These are phyloP conservation scores for Kuraishia capsulata DNA, from an alignment of 805 yeast species.

Conservation along the genomic window DNA sequence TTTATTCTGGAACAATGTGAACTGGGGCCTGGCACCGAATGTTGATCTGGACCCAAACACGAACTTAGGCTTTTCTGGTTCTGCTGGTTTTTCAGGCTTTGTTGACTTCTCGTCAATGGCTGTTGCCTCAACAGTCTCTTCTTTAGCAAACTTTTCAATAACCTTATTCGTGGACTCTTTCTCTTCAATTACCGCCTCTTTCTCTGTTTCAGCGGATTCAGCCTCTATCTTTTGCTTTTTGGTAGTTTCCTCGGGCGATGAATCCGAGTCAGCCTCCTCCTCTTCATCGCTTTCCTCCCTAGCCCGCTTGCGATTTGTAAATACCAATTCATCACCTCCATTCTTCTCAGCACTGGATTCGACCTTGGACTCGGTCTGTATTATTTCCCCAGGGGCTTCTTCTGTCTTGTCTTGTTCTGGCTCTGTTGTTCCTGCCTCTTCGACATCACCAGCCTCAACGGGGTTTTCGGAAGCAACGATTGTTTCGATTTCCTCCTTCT, in stretches of 20 bases:
- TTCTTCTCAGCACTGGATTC: no score
- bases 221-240: constrained; percentile 1
- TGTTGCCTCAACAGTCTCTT: constrained; percentile 3
- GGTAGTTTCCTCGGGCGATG: constrained; percentile 6
- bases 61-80: constrained; percentile 30
- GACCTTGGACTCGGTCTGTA: no score
- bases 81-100: not conserved
- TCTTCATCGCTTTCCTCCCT: constrained; percentile 5
- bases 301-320: constrained; percentile 5
- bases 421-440: not conserved
- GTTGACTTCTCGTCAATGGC: constrained; percentile 2
- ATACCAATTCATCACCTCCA: no score
- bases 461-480: no score
- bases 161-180: no score
- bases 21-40: constrained; percentile 36
- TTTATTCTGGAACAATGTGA: constrained; percentile 19
- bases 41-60: constrained; percentile 47
- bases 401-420: not conserved
- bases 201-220: constrained; percentile 3
- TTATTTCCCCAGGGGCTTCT: no score
- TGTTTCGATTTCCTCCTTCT: no score
- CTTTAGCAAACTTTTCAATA: no score
- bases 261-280: constrained; percentile 13
- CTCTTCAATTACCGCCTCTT: constrained; percentile 9
- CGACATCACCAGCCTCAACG: not conserved